Conservation (phyloP, 768 basidiomycete genomes). For the Leccinum disarticulatum region DNA sequence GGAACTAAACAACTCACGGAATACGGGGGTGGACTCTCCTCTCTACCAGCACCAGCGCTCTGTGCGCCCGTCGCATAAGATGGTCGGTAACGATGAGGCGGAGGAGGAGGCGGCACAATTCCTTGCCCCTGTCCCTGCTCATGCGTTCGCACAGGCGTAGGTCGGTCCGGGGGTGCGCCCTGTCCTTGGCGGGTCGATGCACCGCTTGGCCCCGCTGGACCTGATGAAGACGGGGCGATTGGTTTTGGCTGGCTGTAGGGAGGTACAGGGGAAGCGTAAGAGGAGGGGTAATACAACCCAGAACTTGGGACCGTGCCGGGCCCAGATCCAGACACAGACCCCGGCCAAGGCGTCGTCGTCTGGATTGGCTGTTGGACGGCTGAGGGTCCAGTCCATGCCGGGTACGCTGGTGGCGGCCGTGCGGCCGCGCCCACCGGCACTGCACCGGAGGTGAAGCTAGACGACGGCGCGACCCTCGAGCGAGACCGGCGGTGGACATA, state of each 20-base stretch:
- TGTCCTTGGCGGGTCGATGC: not conserved
- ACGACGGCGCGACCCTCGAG: not conserved
- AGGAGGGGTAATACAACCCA: not conserved
- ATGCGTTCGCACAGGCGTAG: not conserved
- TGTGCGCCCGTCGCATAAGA: not conserved
- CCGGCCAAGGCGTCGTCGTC: not conserved
- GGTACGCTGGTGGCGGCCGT: not conserved
- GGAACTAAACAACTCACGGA: conserved; percentile 20
- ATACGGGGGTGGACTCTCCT: conserved; percentile 25
- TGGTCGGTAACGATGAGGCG: conserved; percentile 8
- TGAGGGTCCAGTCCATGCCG: not conserved
- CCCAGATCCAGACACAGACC: not conserved
- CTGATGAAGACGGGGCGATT: not conserved
- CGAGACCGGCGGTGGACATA: not conserved
- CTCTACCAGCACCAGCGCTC: not conserved
- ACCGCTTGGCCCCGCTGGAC: not conserved
- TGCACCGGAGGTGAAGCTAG: not conserved
- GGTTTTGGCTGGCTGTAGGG: not conserved
- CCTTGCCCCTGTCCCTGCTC: not conserved
- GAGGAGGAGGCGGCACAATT: not conserved
- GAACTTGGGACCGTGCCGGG: not conserved
- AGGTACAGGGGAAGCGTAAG: not conserved
- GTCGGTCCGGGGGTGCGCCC: not conserved
- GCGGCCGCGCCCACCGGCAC: not conserved
- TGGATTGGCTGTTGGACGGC: not conserved